Evolutionary conservation across 192 early-diverging fungal species (phyloP).

Genomic region (Coemansia aciculifera): DNA sequence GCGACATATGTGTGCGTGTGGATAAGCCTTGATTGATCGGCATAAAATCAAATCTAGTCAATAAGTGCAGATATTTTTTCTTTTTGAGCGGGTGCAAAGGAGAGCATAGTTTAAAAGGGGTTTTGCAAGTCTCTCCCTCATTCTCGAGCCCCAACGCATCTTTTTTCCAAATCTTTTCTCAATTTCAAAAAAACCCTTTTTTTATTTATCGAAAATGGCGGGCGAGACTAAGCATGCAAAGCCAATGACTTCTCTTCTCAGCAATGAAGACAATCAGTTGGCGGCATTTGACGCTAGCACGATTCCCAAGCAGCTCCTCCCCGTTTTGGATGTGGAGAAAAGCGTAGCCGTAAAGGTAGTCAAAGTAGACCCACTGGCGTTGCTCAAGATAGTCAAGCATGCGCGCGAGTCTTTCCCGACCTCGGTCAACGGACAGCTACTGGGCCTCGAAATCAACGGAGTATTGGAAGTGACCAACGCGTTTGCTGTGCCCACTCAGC

Average conservation of each 20-base stretch:
- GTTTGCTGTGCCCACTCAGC: constrained; percentile 77
- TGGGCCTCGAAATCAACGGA: constrained; percentile 89
- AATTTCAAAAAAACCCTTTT: background rate
- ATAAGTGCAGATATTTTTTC: background rate
- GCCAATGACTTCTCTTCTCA: constrained; percentile 51
- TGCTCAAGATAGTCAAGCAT: constrained; percentile 98
- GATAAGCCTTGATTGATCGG: background rate
- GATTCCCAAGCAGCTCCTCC: constrained; percentile 35
- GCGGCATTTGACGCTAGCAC: constrained; percentile 33
- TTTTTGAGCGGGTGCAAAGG: background rate
- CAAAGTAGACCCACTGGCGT: constrained; percentile 77
- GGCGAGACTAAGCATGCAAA: constrained; percentile 37
- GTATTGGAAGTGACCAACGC: constrained; percentile 92
- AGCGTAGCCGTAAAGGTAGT: constrained; percentile 59
- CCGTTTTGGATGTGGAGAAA: constrained; percentile 64
- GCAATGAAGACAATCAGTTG: constrained; percentile 30
- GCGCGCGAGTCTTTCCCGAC: constrained; percentile 79
- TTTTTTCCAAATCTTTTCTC: background rate
- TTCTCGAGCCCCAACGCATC: background rate
- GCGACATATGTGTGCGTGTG: too few species aligned
- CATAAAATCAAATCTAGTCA: background rate
- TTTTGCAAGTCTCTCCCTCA: background rate
- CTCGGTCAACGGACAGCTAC: constrained; percentile 85
- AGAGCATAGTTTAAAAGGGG: background rate
- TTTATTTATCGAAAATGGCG: constrained; percentile 17